phyloP scores from a whole-genome alignment of 2,329 filamentous ascomycete species.

The Biscogniauxia marginata region DNA sequence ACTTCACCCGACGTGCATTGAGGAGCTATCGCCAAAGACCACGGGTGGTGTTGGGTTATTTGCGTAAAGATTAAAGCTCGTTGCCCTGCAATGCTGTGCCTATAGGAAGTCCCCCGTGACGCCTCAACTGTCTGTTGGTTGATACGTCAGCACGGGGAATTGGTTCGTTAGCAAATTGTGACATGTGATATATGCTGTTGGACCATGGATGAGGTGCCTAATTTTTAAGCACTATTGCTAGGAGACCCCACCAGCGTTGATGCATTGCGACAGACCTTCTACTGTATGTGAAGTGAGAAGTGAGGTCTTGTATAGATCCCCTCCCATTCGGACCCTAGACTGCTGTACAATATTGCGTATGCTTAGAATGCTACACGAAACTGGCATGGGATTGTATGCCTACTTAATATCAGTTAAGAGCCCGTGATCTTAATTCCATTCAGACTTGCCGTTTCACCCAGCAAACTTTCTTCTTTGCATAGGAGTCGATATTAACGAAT shows the following conservation, averaged over 20 bases:
- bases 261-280: neutral
- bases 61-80: neutral
- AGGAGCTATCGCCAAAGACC: too few species aligned
- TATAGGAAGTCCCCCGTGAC: neutral
- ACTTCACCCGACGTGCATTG: too few species aligned
- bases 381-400: neutral
- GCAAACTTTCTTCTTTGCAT: neutral
- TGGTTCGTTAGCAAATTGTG: neutral
- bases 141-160: neutral
- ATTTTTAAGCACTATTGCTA: neutral
- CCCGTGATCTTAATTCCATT: neutral
- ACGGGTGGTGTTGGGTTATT: neutral
- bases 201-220: neutral
- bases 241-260: neutral
- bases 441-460: neutral
- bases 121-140: neutral
- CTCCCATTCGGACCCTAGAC: neutral
- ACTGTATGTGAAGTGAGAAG: neutral
- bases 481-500: neutral
- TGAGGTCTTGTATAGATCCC: neutral
- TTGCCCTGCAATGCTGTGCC: neutral
- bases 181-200: neutral
- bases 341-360: neutral
- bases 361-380: neutral
- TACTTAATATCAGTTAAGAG: neutral